Evolutionary conservation across 2,329 filamentous ascomycete species (phyloP).

Genomic region (Sporothrix brasiliensis): DNA sequence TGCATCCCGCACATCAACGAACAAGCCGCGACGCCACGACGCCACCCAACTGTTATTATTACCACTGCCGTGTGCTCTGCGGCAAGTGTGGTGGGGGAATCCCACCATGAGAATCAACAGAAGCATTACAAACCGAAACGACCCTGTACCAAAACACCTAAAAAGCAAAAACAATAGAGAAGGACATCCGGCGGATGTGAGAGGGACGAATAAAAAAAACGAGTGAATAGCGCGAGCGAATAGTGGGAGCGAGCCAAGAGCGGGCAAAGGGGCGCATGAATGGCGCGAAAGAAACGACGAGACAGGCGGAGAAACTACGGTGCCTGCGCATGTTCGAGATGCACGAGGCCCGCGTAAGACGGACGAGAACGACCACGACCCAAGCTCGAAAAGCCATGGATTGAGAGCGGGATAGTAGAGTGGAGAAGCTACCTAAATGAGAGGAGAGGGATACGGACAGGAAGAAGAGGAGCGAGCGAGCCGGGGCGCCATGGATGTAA

Average conservation of each 20-base stretch:
- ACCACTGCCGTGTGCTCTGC: constrained; percentile 21
- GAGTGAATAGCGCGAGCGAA: neutral
- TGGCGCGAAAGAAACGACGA: constrained; percentile 25
- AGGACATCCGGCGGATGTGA: neutral
- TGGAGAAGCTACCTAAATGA: constrained; percentile 21
- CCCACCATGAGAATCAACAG: constrained; percentile 18
- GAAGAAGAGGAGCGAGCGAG: constrained; percentile 17
- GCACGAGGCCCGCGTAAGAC: constrained; percentile 12
- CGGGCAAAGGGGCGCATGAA: constrained; percentile 13
- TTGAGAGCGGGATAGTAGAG: neutral
- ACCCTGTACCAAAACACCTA: neutral
- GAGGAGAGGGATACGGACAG: neutral
- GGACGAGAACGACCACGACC: neutral
- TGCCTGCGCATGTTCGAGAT: constrained; percentile 14
- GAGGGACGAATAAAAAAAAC: neutral
- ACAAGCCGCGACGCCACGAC: constrained; percentile 17
- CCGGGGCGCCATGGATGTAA: neutral
- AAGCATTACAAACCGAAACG: constrained; percentile 9
- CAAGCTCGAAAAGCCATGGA: neutral
- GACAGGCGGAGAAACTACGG: constrained; percentile 13
- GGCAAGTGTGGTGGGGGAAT: constrained; percentile 6
- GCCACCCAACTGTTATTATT: constrained; percentile 7
- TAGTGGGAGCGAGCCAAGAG: neutral
- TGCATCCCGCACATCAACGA: constrained; percentile 14
- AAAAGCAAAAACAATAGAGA: neutral